phyloP scores from a whole-genome alignment of 2,329 filamentous ascomycete genomes.

The Zasmidium citrigriseum region DNA sequence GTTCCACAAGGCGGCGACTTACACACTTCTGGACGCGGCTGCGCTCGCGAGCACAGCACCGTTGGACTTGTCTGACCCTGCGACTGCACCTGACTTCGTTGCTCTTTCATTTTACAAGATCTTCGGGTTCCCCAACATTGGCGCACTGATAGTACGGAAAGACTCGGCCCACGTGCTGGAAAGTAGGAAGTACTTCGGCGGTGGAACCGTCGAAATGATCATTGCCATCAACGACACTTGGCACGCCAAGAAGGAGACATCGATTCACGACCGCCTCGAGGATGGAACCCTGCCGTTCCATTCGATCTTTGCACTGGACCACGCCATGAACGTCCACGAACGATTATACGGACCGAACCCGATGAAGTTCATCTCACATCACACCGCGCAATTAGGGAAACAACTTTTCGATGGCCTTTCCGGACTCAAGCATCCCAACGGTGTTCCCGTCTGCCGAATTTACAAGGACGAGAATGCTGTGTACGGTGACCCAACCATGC shows the following conservation, averaged over 20 bases:
- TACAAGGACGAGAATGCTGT: constrained; percentile 55
- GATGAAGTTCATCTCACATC: constrained; percentile 60
- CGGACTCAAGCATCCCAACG: constrained; percentile 56
- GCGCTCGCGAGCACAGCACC: constrained; percentile 64
- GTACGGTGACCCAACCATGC: constrained; percentile 54
- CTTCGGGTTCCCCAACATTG: constrained; percentile 66
- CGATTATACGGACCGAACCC: constrained; percentile 58
- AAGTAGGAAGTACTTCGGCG: constrained; percentile 65
- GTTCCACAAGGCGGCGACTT: constrained; percentile 36
- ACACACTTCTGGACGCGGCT: constrained; percentile 64
- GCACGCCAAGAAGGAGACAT: constrained; percentile 56
- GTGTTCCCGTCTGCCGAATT: constrained; percentile 52
- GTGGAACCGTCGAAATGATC: constrained; percentile 66
- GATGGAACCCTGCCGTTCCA: constrained; percentile 69
- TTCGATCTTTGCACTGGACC: constrained; percentile 62
- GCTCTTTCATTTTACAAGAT: constrained; percentile 67
- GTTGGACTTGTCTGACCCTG: constrained; percentile 56
- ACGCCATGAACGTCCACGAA: constrained; percentile 59
- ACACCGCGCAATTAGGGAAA: constrained; percentile 57
- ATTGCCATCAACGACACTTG: constrained; percentile 54
- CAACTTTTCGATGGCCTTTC: constrained; percentile 52
- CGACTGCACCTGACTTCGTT: constrained; percentile 60
- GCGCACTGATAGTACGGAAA: constrained; percentile 60
- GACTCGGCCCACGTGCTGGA: constrained; percentile 58
- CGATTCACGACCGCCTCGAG: constrained; percentile 63